Conservation (phyloP, 1,284 basidiomycete genomes). For the Trichosporon sp. region DNA sequence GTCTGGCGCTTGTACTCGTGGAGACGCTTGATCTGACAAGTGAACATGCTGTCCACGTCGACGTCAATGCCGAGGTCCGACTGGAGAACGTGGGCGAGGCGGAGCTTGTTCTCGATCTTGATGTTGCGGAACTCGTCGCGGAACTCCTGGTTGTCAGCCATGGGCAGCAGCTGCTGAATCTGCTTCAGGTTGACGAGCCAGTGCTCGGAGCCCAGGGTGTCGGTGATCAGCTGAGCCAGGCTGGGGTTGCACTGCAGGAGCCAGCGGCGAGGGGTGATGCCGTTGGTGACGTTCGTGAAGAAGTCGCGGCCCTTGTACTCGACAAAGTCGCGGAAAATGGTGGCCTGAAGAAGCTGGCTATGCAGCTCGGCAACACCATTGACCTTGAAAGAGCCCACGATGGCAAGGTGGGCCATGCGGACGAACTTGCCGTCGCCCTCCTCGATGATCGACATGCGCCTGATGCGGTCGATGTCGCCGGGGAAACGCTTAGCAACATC, state of each 20-base stretch:
- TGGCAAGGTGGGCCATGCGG: constrained; percentile 68
- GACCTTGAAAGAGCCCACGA: constrained; percentile 64
- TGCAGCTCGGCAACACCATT: constrained; percentile 91
- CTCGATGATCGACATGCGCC: constrained; percentile 84
- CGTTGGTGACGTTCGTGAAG: constrained; percentile 57
- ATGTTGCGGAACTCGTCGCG: constrained; percentile 71
- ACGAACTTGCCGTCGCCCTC: constrained; percentile 79
- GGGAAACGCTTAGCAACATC: constrained; percentile 84
- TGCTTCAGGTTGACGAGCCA: constrained; percentile 62
- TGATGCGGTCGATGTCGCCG: constrained; percentile 69
- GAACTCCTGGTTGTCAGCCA: constrained; percentile 68
- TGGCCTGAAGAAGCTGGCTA: constrained; percentile 54
- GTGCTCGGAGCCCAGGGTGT: constrained; percentile 70
- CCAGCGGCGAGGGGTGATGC: constrained; percentile 59
- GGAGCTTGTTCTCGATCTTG: constrained; percentile 81
- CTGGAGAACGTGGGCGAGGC: constrained; percentile 69
- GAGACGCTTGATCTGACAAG: constrained; percentile 81
- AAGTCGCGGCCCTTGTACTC: constrained; percentile 48
- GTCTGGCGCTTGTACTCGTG: constrained; percentile 64
- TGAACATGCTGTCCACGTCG: constrained; percentile 72
- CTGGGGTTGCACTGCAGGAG: constrained; percentile 88
- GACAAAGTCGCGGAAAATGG: constrained; percentile 80
- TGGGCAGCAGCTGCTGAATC: constrained; percentile 50
- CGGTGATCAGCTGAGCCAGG: constrained; percentile 73
- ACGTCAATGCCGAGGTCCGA: constrained; percentile 64